phyloP scores from a whole-genome alignment of 306 rosid genomes.

The Geum urbanum region DNA sequence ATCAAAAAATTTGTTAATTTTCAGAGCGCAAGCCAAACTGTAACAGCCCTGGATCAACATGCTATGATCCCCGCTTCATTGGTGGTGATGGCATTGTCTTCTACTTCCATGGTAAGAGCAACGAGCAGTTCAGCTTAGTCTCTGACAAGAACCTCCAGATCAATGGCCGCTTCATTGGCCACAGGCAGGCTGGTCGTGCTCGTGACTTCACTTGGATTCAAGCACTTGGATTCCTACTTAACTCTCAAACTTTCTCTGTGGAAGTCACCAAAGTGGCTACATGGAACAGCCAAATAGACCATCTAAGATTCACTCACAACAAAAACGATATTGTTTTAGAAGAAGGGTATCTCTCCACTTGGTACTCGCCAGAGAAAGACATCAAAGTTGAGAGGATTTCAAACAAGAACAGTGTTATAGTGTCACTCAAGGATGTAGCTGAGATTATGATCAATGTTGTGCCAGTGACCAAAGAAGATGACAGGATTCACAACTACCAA shows the following conservation, averaged over 20 bases:
- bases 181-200: slow-evolving; percentile 28
- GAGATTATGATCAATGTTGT: slow-evolving; percentile 45
- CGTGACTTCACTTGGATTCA: slow-evolving; percentile 45
- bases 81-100: slow-evolving; percentile 50
- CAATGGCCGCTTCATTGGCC: slow-evolving; percentile 44
- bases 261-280: slow-evolving; percentile 30
- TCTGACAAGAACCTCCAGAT: slow-evolving; percentile 40
- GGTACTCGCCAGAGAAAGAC: slow-evolving; percentile 25
- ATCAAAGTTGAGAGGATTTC: slow-evolving; percentile 36
- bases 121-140: slow-evolving; percentile 34
- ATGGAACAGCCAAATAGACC: slow-evolving; percentile 33
- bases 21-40: slow-evolving; percentile 42
- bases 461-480: slow-evolving; percentile 43
- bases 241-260: slow-evolving; percentile 32
- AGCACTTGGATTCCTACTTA: slow-evolving; percentile 32
- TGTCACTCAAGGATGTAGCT: slow-evolving; percentile 31
- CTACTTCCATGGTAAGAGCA: slow-evolving; percentile 47
- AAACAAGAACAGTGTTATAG: slow-evolving; percentile 29
- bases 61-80: slow-evolving; percentile 45
- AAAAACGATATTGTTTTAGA: slow-evolving; percentile 13
- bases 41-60: slow-evolving; percentile 51
- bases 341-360: slow-evolving; percentile 29
- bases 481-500: slow-evolving; percentile 37
- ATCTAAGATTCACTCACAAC: slow-evolving; percentile 31
- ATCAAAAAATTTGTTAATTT: neutral